Evolutionary conservation across 306 rosid genomes (phyloP).

Genomic region (Urtica urens): DNA sequence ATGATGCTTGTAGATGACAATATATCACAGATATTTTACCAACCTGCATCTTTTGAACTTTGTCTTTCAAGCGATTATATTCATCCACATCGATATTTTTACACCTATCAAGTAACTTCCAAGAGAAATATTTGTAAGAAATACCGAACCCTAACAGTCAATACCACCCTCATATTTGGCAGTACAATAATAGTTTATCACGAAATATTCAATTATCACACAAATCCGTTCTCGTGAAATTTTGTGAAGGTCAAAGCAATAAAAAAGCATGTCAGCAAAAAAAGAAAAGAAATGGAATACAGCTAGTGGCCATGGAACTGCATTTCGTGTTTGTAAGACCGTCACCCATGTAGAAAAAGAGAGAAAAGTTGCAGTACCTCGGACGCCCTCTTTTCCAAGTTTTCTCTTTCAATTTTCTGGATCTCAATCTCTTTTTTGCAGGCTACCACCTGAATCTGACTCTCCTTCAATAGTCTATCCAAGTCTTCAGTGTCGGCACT

Average conservation of each 20-base stretch:
- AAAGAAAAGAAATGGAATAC: neutral
- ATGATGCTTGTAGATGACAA: too few species aligned
- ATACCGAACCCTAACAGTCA: neutral
- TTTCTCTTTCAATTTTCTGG: slow-evolving; percentile 42
- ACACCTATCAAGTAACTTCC: slow-evolving; percentile 58
- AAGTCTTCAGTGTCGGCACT: slow-evolving; percentile 40
- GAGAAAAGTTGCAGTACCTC: slow-evolving; percentile 47
- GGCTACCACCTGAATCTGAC: slow-evolving; percentile 47
- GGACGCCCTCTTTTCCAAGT: slow-evolving; percentile 39
- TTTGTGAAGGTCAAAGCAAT: too few species aligned
- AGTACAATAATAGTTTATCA: neutral
- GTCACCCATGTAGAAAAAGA: neutral
- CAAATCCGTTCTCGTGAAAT: too few species aligned
- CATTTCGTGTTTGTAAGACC: neutral
- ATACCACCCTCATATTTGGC: neutral
- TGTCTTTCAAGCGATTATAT: slow-evolving; percentile 56
- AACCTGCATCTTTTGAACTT: slow-evolving; percentile 61
- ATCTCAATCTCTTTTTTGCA: slow-evolving; percentile 50
- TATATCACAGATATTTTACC: too few species aligned
- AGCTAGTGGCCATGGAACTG: neutral
- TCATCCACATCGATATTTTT: slow-evolving; percentile 64
- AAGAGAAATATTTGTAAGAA: slow-evolving; percentile 5
- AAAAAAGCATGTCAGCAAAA: neutral
- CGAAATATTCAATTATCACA: too few species aligned
- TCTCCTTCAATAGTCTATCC: slow-evolving; percentile 50